Percentiles rank a stretch among this genome's conserved stretches.
Evolutionary conservation across 129 eudicot species (phyloP).

Genomic region (Oenanthe sinensis): DNA sequence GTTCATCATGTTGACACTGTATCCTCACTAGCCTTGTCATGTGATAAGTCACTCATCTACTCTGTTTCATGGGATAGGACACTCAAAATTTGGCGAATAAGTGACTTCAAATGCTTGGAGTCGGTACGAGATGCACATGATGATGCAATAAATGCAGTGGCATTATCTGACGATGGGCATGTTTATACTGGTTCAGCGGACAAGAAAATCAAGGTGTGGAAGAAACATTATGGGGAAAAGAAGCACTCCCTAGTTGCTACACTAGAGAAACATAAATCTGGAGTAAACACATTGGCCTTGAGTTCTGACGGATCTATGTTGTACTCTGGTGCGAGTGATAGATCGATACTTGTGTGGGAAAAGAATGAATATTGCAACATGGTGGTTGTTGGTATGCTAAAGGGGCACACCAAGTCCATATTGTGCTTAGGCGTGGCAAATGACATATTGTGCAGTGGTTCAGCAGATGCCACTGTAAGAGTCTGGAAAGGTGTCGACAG

Average conservation of each 20-base stretch:
- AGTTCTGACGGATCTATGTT: constrained; percentile 36
- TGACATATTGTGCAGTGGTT: constrained; percentile 53
- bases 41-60: constrained; percentile 42
- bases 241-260: constrained; percentile 35
- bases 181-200: constrained; percentile 62
- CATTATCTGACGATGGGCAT: constrained; percentile 37
- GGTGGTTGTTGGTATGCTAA: constrained; percentile 30
- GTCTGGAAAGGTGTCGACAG: constrained; percentile 44
- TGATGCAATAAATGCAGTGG: constrained; percentile 60
- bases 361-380: constrained; percentile 32
- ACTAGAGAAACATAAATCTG: constrained; percentile 46
- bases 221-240: constrained; percentile 27
- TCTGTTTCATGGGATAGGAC: constrained; percentile 70
- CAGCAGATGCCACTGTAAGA: constrained; percentile 57
- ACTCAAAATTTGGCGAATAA: constrained; percentile 51
- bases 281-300: constrained; percentile 51
- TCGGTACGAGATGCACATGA: constrained; percentile 54
- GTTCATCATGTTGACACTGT: constrained; percentile 59
- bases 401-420: constrained; percentile 47
- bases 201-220: constrained; percentile 46
- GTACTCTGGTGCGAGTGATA: constrained; percentile 58
- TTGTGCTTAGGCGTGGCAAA: constrained; percentile 47
- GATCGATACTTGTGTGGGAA: constrained; percentile 46
- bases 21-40: constrained; percentile 49
- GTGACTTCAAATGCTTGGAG: constrained; percentile 65